phyloP scores from a whole-genome alignment of 1,139 yeast species.

The Sugiyamaella paludigena region DNA sequence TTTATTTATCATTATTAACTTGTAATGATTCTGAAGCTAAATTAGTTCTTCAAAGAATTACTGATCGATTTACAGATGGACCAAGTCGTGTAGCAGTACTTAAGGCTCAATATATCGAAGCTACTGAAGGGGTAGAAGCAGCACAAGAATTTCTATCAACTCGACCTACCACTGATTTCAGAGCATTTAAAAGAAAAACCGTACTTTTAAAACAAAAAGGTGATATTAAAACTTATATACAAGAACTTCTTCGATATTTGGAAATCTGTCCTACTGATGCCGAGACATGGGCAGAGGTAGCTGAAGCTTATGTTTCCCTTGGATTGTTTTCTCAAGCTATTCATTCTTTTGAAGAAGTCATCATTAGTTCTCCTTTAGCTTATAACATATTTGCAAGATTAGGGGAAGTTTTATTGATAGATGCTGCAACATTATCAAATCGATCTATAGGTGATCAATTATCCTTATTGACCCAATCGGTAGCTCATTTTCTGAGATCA shows the following conservation, averaged over 20 bases:
- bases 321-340: slow-evolving; percentile 70
- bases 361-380: slow-evolving; percentile 67
- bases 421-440: slow-evolving; percentile 24
- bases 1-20: slow-evolving; percentile 62
- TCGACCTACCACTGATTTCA: slow-evolving; percentile 38
- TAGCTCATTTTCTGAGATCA: slow-evolving; percentile 62
- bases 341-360: slow-evolving; percentile 64
- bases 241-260: slow-evolving; percentile 49
- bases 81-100: slow-evolving; percentile 60
- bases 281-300: slow-evolving; percentile 75
- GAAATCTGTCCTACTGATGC: slow-evolving; percentile 68
- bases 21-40: slow-evolving; percentile 71
- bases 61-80: slow-evolving; percentile 58
- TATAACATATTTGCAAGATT: slow-evolving; percentile 65
- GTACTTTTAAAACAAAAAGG: slow-evolving; percentile 35
- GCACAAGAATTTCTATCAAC: slow-evolving; percentile 40
- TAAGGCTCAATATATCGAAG: slow-evolving; percentile 56
- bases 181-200: slow-evolving; percentile 40
- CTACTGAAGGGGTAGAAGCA: slow-evolving; percentile 49
- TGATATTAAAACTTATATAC: slow-evolving; percentile 44
- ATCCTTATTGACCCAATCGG: slow-evolving; percentile 37
- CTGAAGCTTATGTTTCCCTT: slow-evolving; percentile 54
- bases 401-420: slow-evolving; percentile 47
- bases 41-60: slow-evolving; percentile 56
- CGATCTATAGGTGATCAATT: neutral